Evolutionary conservation across 2,329 filamentous ascomycete species (phyloP).

Genomic region (Phyllosticta paracitricarpa): DNA sequence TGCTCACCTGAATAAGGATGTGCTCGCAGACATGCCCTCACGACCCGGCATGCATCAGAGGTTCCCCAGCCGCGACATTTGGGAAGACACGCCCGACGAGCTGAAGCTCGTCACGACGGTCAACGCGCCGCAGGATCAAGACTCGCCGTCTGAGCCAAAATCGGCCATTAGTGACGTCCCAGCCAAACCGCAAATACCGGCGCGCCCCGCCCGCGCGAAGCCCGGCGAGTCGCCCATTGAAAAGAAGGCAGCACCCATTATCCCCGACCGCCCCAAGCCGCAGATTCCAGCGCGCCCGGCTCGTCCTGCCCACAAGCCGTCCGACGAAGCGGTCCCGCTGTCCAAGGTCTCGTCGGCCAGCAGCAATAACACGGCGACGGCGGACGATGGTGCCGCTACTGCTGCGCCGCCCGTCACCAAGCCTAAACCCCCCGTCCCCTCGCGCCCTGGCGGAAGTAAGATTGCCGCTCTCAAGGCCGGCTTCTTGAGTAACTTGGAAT

Average conservation of each 20-base stretch:
- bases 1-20: conserved; percentile 45
- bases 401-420: conserved; percentile 38
- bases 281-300: conserved; percentile 49
- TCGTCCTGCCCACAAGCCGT: conserved; percentile 36
- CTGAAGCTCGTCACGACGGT: conserved; percentile 70
- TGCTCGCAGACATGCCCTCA: conserved; percentile 34
- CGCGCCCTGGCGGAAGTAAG: conserved; percentile 69
- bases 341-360: conserved; percentile 24
- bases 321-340: conserved; percentile 23
- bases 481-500: conserved; percentile 89
- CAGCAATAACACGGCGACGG: conserved; percentile 9
- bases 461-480: conserved; percentile 84
- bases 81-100: conserved; percentile 88
- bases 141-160: conserved; percentile 14
- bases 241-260: conserved; percentile 35
- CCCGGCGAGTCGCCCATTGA: conserved; percentile 36
- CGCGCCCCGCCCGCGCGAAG: conserved; percentile 15
- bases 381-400: conserved; percentile 31
- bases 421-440: conserved; percentile 74
- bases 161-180: background rate
- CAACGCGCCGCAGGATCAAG: conserved; percentile 38
- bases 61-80: conserved; percentile 87
- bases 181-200: conserved; percentile 15
- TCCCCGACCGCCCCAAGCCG: conserved; percentile 54
- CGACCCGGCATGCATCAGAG: conserved; percentile 54